Percentiles rank a stretch among this genome's conserved stretches.
Conservation (phyloP, 2,329 filamentous ascomycete genomes). For the Colletotrichum sp. region DNA sequence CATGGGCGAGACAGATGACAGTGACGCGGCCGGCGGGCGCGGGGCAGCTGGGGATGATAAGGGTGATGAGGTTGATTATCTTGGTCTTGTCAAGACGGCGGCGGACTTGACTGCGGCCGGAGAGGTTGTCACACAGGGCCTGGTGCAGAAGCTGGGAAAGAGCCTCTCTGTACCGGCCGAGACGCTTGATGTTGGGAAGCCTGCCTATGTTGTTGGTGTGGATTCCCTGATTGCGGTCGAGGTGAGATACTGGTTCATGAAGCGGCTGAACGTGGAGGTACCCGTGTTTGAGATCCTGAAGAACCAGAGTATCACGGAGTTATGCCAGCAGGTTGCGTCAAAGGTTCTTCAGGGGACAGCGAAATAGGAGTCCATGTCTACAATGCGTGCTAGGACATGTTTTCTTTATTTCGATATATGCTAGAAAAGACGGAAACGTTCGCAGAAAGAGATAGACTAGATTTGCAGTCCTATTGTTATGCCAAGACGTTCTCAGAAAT, state of each 20-base stretch:
- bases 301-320: not conserved
- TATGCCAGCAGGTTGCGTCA: not conserved
- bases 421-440: not conserved
- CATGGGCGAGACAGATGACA: not conserved
- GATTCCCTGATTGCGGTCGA: constrained; percentile 3
- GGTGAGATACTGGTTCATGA: constrained; percentile 2
- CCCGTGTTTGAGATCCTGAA: not conserved
- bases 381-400: not conserved
- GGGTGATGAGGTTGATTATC: not conserved
- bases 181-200: not conserved
- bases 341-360: not conserved
- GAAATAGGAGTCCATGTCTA: not conserved
- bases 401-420: not conserved
- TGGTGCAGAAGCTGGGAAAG: not conserved
- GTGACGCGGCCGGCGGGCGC: not conserved
- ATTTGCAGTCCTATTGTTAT: too few relatives aligned
- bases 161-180: not conserved
- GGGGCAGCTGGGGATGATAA: not conserved
- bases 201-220: not conserved
- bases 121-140: not conserved
- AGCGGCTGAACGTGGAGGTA: not conserved
- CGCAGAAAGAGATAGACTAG: not conserved
- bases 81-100: not conserved
- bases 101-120: not conserved
- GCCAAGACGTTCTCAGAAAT: not conserved